Evolutionary conservation across 352 stramenopile genomes (phyloP).

Genomic region (Blastocystis hominis): DNA sequence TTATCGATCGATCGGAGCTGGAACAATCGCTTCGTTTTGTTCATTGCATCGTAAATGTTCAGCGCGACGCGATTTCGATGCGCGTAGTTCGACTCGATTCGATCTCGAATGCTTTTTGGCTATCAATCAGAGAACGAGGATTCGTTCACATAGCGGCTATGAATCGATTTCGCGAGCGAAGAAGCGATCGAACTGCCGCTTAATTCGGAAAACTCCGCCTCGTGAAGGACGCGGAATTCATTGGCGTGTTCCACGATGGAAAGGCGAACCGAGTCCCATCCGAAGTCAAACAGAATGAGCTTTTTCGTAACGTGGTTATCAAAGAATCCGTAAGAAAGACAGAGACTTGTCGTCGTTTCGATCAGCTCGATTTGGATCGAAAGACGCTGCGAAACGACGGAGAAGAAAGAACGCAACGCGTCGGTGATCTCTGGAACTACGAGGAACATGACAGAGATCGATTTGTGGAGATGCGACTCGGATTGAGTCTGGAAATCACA

Average conservation of each 20-base stretch:
- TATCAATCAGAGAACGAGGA: neutral
- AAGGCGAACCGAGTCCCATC: conserved; percentile 15
- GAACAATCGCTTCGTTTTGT: neutral
- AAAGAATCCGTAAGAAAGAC: conserved; percentile 45
- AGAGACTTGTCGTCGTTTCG: neutral
- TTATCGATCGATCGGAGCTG: neutral
- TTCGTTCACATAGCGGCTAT: neutral
- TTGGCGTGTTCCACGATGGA: neutral
- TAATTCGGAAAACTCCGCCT: neutral
- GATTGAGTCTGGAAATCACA: neutral
- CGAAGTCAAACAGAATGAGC: conserved; percentile 11
- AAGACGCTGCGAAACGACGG: neutral
- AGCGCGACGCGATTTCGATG: neutral
- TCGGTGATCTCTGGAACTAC: neutral
- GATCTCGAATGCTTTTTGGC: neutral
- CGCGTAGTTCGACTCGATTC: neutral
- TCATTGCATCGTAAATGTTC: neutral
- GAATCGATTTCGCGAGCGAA: neutral
- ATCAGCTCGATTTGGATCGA: neutral
- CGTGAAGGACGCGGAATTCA: neutral
- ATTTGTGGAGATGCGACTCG: neutral
- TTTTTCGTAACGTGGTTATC: neutral
- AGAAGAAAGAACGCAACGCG: neutral
- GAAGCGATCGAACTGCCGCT: neutral
- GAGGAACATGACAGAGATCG: neutral